These are phyloP conservation scores for Diaporthe capsici DNA, from an alignment of 2,329 filamentous ascomycete genomes.

Conservation along the genomic window DNA sequence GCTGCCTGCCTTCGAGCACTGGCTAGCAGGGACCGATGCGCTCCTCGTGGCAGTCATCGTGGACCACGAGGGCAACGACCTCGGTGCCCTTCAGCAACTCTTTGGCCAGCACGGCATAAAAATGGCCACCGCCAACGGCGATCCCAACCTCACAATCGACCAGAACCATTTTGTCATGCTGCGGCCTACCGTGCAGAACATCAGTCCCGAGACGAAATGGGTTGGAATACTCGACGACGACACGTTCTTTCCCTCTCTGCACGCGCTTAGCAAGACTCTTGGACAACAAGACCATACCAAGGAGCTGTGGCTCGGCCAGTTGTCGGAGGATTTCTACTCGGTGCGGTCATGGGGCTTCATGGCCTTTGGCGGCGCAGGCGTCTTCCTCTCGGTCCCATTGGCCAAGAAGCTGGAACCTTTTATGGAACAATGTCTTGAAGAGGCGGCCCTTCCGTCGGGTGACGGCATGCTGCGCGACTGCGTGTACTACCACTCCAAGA, in stretches of 20 bases:
- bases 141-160: constrained; percentile 57
- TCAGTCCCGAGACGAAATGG: constrained; percentile 64
- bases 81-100: constrained; percentile 50
- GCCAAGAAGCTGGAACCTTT: constrained; percentile 61
- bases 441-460: constrained; percentile 53
- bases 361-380: constrained; percentile 73
- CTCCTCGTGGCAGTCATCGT: constrained; percentile 66
- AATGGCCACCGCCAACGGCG: constrained; percentile 44
- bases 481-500: constrained; percentile 67
- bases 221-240: constrained; percentile 73
- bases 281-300: constrained; percentile 61
- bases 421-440: constrained; percentile 63
- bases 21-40: constrained; percentile 66
- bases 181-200: constrained; percentile 61
- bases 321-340: constrained; percentile 69
- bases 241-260: constrained; percentile 72
- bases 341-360: constrained; percentile 68
- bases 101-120: constrained; percentile 50
- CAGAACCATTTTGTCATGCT: constrained; percentile 72
- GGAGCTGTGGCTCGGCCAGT: constrained; percentile 67
- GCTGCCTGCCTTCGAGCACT: constrained; percentile 66
- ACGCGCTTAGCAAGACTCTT: constrained; percentile 63
- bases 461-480: constrained; percentile 71
- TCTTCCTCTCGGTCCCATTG: constrained; percentile 70
- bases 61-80: constrained; percentile 51